Conservation (phyloP, 2,329 filamentous ascomycete species). For the Sphaerostilbella broomeana region DNA sequence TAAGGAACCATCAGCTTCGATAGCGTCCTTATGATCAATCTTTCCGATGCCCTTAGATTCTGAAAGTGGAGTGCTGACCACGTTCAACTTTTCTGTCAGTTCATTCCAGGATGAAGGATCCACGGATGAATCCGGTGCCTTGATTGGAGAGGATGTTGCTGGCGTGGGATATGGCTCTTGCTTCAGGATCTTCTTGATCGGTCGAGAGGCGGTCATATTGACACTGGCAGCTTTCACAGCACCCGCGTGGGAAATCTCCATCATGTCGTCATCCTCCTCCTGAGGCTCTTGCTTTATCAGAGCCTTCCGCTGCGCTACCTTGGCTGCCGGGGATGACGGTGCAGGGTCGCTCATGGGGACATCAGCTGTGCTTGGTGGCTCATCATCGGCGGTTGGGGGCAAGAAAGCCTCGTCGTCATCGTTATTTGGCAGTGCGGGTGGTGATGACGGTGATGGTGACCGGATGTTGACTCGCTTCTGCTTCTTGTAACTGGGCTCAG, state of each 20-base stretch:
- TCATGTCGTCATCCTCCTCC: slow-evolving; percentile 73
- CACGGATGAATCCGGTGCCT: slow-evolving; percentile 51
- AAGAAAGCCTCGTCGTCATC: slow-evolving; percentile 56
- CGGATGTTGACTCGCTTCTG: slow-evolving; percentile 46
- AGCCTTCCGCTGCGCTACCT: slow-evolving; percentile 66
- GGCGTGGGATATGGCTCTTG: slow-evolving; percentile 61
- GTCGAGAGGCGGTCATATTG: slow-evolving; percentile 74
- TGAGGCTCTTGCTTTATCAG: slow-evolving; percentile 42
- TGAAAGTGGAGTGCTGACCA: slow-evolving; percentile 65
- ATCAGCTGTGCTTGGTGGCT: slow-evolving; percentile 37
- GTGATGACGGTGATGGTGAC: slow-evolving; percentile 37
- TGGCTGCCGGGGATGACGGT: slow-evolving; percentile 80
- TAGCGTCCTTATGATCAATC: slow-evolving; percentile 71
- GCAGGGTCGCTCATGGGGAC: slow-evolving; percentile 80
- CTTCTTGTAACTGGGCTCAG: slow-evolving; percentile 50
- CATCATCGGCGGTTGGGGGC: slow-evolving; percentile 55
- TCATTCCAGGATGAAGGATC: slow-evolving; percentile 85
- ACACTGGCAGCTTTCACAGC: slow-evolving; percentile 63
- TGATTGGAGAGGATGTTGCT: slow-evolving; percentile 67
- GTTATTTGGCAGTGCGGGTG: slow-evolving; percentile 37
- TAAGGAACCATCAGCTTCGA: slow-evolving; percentile 88
- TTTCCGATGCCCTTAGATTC: slow-evolving; percentile 67
- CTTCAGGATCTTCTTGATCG: slow-evolving; percentile 66
- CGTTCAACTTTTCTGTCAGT: slow-evolving; percentile 78
- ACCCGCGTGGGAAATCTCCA: slow-evolving; percentile 78